phyloP scores from a whole-genome alignment of 495 filamentous ascomycete species.

The Penicillium arizonense region DNA sequence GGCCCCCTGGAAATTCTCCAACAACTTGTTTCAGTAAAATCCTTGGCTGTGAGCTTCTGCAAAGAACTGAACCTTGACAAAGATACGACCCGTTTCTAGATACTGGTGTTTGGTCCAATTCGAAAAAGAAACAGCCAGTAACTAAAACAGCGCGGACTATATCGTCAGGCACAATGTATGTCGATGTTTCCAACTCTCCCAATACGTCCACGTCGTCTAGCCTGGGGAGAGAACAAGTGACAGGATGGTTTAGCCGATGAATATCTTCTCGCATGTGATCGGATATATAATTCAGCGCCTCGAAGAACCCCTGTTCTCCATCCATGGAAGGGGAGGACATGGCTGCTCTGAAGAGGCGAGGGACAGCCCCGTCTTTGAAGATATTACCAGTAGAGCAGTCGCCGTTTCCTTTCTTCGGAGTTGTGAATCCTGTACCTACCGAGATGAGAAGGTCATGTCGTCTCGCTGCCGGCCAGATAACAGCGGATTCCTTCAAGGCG shows the following conservation, averaged over 20 bases:
- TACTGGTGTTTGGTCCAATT: conserved; percentile 15
- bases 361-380: conserved; percentile 9
- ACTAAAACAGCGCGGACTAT: conserved; percentile 12
- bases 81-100: conserved; percentile 1
- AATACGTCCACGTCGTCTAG: conserved; percentile 19
- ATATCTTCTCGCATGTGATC: conserved; percentile 7
- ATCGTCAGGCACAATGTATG: conserved; percentile 12
- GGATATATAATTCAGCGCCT: conserved; percentile 20
- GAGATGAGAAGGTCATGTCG: conserved; percentile 29
- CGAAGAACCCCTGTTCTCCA: conserved; percentile 15
- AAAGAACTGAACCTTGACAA: conserved; percentile 18
- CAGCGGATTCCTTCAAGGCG: conserved; percentile 25
- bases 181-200: neutral
- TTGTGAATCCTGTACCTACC: conserved; percentile 28
- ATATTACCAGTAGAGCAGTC: neutral
- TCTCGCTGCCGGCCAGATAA: conserved; percentile 23
- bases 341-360: conserved; percentile 10
- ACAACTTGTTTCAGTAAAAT: conserved; percentile 10
- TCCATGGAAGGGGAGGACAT: conserved; percentile 22
- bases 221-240: conserved; percentile 8
- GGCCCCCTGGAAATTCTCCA: conserved; percentile 7
- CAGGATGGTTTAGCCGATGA: conserved; percentile 11
- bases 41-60: conserved; percentile 5
- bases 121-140: conserved; percentile 21
- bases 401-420: neutral